Percentiles rank a stretch among this genome's conserved stretches.
Conservation (phyloP, 2,329 filamentous ascomycete species). For the Xylaria sp. region DNA sequence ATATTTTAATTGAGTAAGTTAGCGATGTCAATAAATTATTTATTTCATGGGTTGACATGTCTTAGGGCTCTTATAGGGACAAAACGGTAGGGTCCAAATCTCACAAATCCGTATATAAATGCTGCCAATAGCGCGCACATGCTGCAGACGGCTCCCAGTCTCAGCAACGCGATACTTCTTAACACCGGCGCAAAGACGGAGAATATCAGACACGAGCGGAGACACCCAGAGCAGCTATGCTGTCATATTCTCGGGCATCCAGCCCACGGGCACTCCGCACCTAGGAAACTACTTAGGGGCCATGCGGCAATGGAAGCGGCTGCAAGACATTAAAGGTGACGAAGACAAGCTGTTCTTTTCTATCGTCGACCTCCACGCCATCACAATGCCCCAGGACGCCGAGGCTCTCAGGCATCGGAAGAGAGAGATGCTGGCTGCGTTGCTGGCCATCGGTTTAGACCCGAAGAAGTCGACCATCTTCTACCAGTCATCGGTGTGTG, state of each 20-base stretch:
- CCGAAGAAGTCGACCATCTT: conserved; percentile 83
- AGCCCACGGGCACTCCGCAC: conserved; percentile 94
- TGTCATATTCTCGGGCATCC: conserved; percentile 93
- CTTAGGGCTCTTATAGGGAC: background rate
- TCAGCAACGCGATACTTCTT: conserved; percentile 28
- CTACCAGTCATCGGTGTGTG: conserved; percentile 78
- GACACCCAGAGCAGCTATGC: conserved; percentile 25
- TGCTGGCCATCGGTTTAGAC: conserved; percentile 86
- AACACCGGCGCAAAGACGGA: background rate
- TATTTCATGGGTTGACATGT: background rate
- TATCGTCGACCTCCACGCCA: conserved; percentile 92
- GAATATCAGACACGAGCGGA: background rate
- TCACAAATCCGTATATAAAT: conserved; percentile 15
- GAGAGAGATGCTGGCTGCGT: conserved; percentile 78
- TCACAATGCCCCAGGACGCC: conserved; percentile 80
- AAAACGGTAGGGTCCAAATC: background rate
- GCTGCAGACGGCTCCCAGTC: conserved; percentile 30
- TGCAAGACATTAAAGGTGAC: conserved; percentile 73
- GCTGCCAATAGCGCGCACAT: conserved; percentile 33
- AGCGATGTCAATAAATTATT: background rate
- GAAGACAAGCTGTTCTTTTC: conserved; percentile 79
- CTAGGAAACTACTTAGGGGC: conserved; percentile 96
- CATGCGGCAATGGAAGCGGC: conserved; percentile 82
- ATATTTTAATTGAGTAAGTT: conserved; percentile 12
- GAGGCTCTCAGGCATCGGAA: conserved; percentile 71